Evolutionary conservation across 805 yeast species (phyloP), one percentile per base, ranked within the genome.

Genomic region (Yarrowia sp.): DNA sequence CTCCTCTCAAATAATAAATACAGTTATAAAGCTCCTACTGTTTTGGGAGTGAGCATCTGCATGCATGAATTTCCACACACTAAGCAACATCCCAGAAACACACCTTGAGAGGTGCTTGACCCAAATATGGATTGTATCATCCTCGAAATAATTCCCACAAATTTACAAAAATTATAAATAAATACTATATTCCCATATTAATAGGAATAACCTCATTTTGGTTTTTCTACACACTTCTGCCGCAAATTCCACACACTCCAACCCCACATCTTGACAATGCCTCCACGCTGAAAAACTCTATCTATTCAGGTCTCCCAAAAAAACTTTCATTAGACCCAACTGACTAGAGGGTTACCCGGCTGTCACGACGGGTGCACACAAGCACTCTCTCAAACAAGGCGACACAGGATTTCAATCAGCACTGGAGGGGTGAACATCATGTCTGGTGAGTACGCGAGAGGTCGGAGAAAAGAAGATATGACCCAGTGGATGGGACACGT

Each of bases 401-500:
- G 17, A 38, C 61, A 32, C 61, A 12, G 46, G 61, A 38, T 36
- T 38, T 54, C 46, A 26, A 54, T 54, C 61, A 54, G 61, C 61
- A 54, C 61, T 54, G 61, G 61, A 36, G 61, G 61, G 61, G 61
- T 54, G 61, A 54, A 54, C 61, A 54, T 24, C 61, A 54, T 54
- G 61, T 54, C 61, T 35, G 61, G 61, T 54, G 46, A 54, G 61
- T 54, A 51, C 33, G 32, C 16, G 28, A 48, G 28, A 48, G 28
- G 21, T 8, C 19, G 11, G 21, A 5, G 11, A 38, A 10, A 1
- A 5, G 38, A 16, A 14, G n/a, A 19, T 21, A 30, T 14, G 38
- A 22, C 12, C 8, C 11, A 2, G 26, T 4, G 6, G 28, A 12
- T 3, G 6, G 30, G 30, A n/a, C 49, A 44, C 49, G 49, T 44